Percentiles rank a stretch among this genome's conserved stretches.
phyloP scores from a whole-genome alignment of 768 basidiomycete genomes.

The Cystofilobasidium capitatum region DNA sequence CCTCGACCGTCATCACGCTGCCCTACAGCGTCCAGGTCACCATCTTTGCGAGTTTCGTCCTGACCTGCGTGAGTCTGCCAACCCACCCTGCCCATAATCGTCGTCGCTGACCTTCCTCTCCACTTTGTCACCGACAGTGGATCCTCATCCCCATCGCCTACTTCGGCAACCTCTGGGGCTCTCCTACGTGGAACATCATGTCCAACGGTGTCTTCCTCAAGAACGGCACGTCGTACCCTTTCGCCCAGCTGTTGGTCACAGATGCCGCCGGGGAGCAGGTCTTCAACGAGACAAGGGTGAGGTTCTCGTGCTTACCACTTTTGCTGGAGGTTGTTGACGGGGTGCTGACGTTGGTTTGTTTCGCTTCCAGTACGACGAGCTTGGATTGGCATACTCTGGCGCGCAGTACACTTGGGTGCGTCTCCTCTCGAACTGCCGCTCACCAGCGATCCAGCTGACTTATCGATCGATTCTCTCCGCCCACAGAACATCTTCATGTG shows the following conservation, averaged over 20 bases:
- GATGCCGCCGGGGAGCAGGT: background rate
- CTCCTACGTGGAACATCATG: background rate
- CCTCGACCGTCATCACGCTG: background rate
- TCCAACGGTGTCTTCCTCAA: background rate
- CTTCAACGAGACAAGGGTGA: background rate
- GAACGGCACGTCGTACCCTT: background rate
- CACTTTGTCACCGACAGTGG: no score
- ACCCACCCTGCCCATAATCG: background rate
- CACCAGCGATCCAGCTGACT: no score
- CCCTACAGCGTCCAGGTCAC: background rate
- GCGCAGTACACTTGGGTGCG: conserved; percentile 1
- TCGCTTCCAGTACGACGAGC: background rate
- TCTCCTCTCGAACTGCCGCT: no score
- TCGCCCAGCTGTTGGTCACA: background rate
- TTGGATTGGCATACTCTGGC: background rate
- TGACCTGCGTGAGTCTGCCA: background rate
- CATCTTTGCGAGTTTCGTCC: background rate
- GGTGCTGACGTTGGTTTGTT: no score
- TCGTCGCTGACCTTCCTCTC: no score
- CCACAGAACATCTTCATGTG: background rate
- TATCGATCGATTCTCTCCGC: no score
- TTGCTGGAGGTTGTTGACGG: no score
- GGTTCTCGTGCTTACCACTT: background rate
- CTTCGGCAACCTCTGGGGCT: background rate
- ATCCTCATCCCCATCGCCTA: background rate